Percentiles rank a stretch among this genome's conserved stretches.
Conservation (phyloP, 345 rosid species). For the Populus tremula region DNA sequence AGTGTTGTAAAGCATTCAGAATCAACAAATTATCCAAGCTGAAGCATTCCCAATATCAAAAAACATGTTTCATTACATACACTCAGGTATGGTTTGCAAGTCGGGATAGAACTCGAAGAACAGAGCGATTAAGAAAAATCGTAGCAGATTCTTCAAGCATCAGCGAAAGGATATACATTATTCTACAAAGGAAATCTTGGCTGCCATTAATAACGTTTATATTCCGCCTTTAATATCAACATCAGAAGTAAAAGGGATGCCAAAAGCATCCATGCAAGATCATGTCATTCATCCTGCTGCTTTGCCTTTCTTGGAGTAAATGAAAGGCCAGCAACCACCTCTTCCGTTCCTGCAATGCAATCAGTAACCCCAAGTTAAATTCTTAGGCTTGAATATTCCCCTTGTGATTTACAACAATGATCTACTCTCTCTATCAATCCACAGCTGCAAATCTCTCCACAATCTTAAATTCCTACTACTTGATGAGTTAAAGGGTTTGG, state of each 20-base stretch:
- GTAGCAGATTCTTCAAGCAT: background rate
- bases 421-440: background rate
- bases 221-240: background rate
- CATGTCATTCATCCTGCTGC: slow-evolving; percentile 1
- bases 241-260: slow-evolving; percentile 12
- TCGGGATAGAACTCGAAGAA: background rate
- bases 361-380: background rate
- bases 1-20: too few species aligned
- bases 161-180: background rate
- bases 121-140: background rate
- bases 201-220: background rate
- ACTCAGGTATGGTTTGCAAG: background rate
- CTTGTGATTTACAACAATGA: background rate
- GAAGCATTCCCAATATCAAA: too few species aligned
- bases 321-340: slow-evolving; percentile 51
- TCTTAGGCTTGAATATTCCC: background rate
- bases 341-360: slow-evolving; percentile 40
- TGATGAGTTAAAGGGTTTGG: background rate
- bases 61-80: background rate
- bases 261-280: background rate
- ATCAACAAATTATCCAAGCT: too few species aligned
- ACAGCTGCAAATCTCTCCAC: background rate
- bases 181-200: background rate
- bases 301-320: slow-evolving; percentile 27
- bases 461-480: background rate